Conservation (phyloP, 768 basidiomycete genomes). For the Stropharia rugosoannulata region DNA sequence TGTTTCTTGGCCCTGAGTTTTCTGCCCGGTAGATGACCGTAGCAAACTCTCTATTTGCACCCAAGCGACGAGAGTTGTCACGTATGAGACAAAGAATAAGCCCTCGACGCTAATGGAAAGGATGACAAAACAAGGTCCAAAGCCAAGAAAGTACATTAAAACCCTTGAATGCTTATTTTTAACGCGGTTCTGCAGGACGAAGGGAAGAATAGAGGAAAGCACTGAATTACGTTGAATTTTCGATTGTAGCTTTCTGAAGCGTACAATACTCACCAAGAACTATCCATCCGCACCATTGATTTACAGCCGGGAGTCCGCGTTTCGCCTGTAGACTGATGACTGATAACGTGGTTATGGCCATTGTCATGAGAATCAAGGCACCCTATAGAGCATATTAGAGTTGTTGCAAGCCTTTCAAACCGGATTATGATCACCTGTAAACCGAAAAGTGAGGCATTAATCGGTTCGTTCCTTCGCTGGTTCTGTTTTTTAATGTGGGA, state of each 20-base stretch:
- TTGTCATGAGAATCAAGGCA: conserved; percentile 41
- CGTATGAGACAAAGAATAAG: conserved; percentile 75
- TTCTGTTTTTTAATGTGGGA: conserved; percentile 3
- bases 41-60: conserved; percentile 54
- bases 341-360: conserved; percentile 58
- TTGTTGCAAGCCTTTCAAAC: not conserved
- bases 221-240: conserved; percentile 29
- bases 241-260: not conserved
- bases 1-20: conserved; percentile 10
- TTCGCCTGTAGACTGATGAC: conserved; percentile 62
- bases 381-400: conserved; percentile 29
- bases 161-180: conserved; percentile 48
- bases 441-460: conserved; percentile 15
- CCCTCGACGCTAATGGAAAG: conserved; percentile 83
- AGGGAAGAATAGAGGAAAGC: conserved; percentile 50
- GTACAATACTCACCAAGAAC: conserved; percentile 48
- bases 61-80: conserved; percentile 64
- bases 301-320: conserved; percentile 57
- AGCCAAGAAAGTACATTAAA: conserved; percentile 65
- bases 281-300: conserved; percentile 66
- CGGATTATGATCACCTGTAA: conserved; percentile 23
- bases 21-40: conserved; percentile 9
- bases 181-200: conserved; percentile 34
- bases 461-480: not conserved
- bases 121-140: conserved; percentile 74